These are phyloP conservation scores for Solanum dulcamara DNA, from an alignment of 257 asterid species.

Conservation along the genomic window DNA sequence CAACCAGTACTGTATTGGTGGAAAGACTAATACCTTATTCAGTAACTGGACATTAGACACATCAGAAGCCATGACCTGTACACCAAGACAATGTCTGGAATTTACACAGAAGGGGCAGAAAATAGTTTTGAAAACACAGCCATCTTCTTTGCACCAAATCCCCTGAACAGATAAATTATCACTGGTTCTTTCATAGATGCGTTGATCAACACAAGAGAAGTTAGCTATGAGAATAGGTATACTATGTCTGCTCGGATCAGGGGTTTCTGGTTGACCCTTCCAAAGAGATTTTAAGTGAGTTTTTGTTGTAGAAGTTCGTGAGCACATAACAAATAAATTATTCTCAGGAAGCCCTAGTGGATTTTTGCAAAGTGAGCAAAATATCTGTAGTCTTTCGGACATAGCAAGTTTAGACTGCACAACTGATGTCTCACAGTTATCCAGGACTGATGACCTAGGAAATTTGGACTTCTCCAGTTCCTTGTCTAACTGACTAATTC, in stretches of 20 bases:
- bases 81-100: slow-evolving; percentile 59
- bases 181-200: slow-evolving; percentile 23
- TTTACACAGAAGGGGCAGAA: slow-evolving; percentile 70
- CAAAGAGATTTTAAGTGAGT: slow-evolving; percentile 47
- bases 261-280: slow-evolving; percentile 22
- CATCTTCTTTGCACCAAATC: slow-evolving; percentile 95
- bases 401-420: slow-evolving; percentile 21
- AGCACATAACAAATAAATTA: slow-evolving; percentile 32
- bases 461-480: slow-evolving; percentile 10
- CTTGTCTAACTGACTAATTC: slow-evolving; percentile 21
- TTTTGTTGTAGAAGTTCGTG: slow-evolving; percentile 52
- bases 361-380: slow-evolving; percentile 50
- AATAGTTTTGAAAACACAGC: slow-evolving; percentile 66
- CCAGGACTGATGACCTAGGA: slow-evolving; percentile 7
- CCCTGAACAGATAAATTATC: slow-evolving; percentile 49
- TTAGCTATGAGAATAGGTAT: slow-evolving; percentile 53
- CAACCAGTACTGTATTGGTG: background rate
- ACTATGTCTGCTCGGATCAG: slow-evolving; percentile 21
- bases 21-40: slow-evolving; percentile 47
- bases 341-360: slow-evolving; percentile 67
- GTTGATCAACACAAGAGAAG: slow-evolving; percentile 35
- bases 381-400: slow-evolving; percentile 41
- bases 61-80: slow-evolving; percentile 86
- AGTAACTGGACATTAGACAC: slow-evolving; percentile 47
- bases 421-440: slow-evolving; percentile 20